Evolutionary conservation across 2,329 filamentous ascomycete genomes (phyloP), one percentile per base, ranked within the genome.

Genomic region (Aureobasidium sp.): DNA sequence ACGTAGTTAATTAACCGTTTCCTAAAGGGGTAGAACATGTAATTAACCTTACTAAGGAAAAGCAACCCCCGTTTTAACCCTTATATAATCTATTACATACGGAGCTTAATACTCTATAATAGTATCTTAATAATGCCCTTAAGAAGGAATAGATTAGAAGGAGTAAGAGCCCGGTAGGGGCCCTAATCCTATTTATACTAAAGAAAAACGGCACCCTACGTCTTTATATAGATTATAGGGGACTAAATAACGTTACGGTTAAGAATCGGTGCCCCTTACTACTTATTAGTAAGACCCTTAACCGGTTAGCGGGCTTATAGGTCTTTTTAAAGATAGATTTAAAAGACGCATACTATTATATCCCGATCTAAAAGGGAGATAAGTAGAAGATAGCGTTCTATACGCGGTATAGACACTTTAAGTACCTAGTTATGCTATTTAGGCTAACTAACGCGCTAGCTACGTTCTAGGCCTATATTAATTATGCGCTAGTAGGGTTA

Each of bases 171-270:
- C 22, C 22, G 15, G 61, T 29, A 39, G 58, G 63, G 2, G 37
- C 53, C 3, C 65, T 39, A 41, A 64, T 68, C 34, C 61, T 67
- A 37, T 67, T 67, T 58, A 49, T 67, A 45, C 56, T 36, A 41
- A 68, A 68, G 56, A 64, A 63, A 14, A 56, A 65, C 48, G 59
- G 63, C 44, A 63, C 29, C 0, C 62, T 72, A 11, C 31, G 64
- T 5, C 47, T 73, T 14, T 73, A 66, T 62, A 62, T 74, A 2
- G 66, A 75, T 57, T 75, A 73, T 52, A n/a, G 64, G 27, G 45
- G 56, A 1, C 53, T 75, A 37, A 75, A 75, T 56, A 25, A 47
- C 5, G 65, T 74, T 34, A 75, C 66, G 1, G 59, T 67, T n/a
- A 75, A 75, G 57, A 67, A 74, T 62, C 29, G 61, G 2, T 70